Evolutionary conservation across 495 filamentous ascomycete species (phyloP).

Genomic region (Thermothielavioides terrestris): DNA sequence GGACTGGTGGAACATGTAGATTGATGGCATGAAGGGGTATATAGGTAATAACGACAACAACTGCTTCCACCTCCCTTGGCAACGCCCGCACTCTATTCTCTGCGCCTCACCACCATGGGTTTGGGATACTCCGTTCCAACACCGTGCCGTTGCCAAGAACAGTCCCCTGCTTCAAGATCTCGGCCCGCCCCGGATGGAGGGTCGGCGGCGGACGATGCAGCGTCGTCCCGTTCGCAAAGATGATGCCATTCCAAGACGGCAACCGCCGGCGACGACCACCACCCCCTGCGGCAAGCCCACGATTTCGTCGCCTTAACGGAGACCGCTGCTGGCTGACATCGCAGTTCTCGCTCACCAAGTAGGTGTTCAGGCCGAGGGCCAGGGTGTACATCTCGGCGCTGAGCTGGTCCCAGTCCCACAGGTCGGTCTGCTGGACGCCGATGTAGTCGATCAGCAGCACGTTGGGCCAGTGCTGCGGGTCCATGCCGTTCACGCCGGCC

Average conservation of each 20-base stretch:
- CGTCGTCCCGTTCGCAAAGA: conserved; percentile 16
- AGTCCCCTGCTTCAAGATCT: conserved; percentile 8
- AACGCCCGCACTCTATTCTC: too few relatives aligned
- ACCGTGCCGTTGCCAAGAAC: conserved; percentile 10
- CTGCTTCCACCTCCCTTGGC: not conserved
- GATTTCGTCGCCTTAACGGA: too few relatives aligned
- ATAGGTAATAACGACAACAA: not conserved
- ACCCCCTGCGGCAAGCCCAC: too few relatives aligned
- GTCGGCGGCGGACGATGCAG: conserved; percentile 1
- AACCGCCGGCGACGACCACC: not conserved
- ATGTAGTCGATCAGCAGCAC: conserved; percentile 22
- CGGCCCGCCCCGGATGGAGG: conserved; percentile 2
- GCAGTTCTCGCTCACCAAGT: conserved; percentile 21
- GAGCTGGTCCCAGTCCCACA: conserved; percentile 14
- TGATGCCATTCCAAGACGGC: conserved; percentile 14
- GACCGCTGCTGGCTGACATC: conserved; percentile 6
- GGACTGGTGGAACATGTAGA: too few relatives aligned
- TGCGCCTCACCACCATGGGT: conserved; percentile 8
- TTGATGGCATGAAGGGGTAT: too few relatives aligned
- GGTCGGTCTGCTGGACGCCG: conserved; percentile 11
- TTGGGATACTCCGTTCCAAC: conserved; percentile 10
- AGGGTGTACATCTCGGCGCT: conserved; percentile 22
- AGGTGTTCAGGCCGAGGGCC: conserved; percentile 18
- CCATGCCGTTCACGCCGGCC: conserved; percentile 18
- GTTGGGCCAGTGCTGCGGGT: conserved; percentile 17